Evolutionary conservation across 306 rosid species (phyloP).

Genomic region (Begonia fuchsioides): DNA sequence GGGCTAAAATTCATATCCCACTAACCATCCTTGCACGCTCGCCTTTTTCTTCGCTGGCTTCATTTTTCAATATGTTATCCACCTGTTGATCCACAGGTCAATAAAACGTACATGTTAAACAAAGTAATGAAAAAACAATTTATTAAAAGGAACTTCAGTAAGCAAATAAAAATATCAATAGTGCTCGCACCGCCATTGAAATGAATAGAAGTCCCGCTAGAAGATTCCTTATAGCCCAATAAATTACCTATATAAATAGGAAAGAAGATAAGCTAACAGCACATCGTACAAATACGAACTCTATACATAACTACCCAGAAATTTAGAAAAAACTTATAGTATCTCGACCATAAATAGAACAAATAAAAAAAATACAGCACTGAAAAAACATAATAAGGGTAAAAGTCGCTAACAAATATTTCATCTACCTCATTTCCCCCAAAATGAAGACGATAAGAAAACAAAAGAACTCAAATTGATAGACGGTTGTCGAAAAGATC

Average conservation of each 20-base stretch:
- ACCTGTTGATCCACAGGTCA: constrained; percentile 15
- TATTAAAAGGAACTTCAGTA: background rate
- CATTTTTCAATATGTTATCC: constrained; percentile 73
- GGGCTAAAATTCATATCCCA: background rate
- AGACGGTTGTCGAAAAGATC: too few species aligned
- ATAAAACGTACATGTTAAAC: constrained; percentile 9
- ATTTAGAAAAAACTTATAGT: too few species aligned
- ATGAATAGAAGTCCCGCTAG: constrained; percentile 10
- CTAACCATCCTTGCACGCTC: constrained; percentile 95
- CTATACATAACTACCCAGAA: background rate
- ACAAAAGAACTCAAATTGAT: too few species aligned
- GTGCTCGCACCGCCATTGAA: constrained; percentile 53
- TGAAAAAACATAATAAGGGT: too few species aligned
- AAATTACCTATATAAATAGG: background rate
- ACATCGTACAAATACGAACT: background rate
- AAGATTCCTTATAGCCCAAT: constrained; percentile 11
- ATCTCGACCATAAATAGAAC: too few species aligned
- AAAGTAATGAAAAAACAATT: background rate
- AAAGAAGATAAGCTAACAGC: background rate
- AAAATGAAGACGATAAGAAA: too few species aligned
- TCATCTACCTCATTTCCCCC: too few species aligned
- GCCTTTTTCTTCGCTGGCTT: constrained; percentile 93
- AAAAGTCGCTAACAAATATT: too few species aligned
- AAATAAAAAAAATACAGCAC: too few species aligned
- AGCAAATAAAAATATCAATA: background rate